Evolutionary conservation across 441 rosid species (phyloP).

Genomic region (Viola pubescens): DNA sequence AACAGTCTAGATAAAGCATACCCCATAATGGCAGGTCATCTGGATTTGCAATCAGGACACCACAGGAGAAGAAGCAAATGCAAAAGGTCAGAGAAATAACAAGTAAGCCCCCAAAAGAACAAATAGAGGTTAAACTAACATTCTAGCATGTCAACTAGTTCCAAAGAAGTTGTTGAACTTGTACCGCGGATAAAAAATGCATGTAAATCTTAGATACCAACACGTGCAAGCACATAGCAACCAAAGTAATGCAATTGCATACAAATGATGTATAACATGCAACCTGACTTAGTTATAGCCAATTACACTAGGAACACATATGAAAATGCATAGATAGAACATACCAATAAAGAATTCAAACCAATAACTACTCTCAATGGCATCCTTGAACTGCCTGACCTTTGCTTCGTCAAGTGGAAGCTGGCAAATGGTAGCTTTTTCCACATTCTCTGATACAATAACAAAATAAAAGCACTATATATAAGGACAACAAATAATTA

Average conservation of each 20-base stretch:
- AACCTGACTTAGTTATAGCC: neutral
- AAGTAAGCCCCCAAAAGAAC: slow-evolving; percentile 14
- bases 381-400: slow-evolving; percentile 80
- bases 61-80: slow-evolving; percentile 21
- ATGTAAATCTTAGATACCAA: no score
- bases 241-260: neutral
- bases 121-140: no score
- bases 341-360: slow-evolving; percentile 94
- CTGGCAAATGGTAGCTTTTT: slow-evolving; percentile 49
- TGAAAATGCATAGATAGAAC: slow-evolving; percentile 17
- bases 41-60: slow-evolving; percentile 36
- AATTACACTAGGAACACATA: neutral
- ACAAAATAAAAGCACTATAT: neutral
- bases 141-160: no score
- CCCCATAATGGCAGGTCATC: slow-evolving; percentile 98
- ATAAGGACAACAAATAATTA: neutral
- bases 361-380: slow-evolving; percentile 88
- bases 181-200: no score
- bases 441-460: slow-evolving; percentile 50
- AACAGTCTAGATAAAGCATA: slow-evolving; percentile 27
- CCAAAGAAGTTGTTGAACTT: no score
- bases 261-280: neutral
- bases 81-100: slow-evolving; percentile 19
- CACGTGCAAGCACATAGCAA: neutral
- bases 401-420: slow-evolving; percentile 58